Evolutionary conservation across 768 basidiomycete species (phyloP).

Genomic region (Naganishia onofrii): DNA sequence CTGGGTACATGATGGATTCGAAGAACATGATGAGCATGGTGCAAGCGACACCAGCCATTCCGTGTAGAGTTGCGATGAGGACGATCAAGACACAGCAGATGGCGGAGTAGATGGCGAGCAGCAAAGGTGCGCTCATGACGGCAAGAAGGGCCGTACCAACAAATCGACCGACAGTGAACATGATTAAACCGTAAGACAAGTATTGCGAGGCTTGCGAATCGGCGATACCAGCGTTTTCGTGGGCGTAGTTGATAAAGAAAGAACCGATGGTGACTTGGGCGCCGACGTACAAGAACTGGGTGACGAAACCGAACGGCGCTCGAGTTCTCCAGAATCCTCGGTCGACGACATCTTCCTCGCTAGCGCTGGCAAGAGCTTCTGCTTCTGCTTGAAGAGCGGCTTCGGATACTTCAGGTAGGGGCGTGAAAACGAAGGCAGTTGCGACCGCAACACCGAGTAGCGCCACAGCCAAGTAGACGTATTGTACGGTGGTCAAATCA

Average conservation of each 20-base stretch:
- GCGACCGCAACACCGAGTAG: slow-evolving; percentile 38
- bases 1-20: slow-evolving; percentile 32
- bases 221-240: slow-evolving; percentile 61
- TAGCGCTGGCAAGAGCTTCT: slow-evolving; percentile 43
- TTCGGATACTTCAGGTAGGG: slow-evolving; percentile 45
- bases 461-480: slow-evolving; percentile 46
- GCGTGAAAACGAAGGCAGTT: slow-evolving; percentile 36
- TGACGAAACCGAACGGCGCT: slow-evolving; percentile 66
- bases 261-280: slow-evolving; percentile 50
- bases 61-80: slow-evolving; percentile 58
- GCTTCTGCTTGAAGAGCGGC: slow-evolving; percentile 32
- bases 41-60: slow-evolving; percentile 62
- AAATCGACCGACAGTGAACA: slow-evolving; percentile 44
- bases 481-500: slow-evolving; percentile 59
- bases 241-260: slow-evolving; percentile 59
- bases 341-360: slow-evolving; percentile 52
- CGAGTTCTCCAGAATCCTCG: slow-evolving; percentile 68
- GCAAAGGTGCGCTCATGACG: slow-evolving; percentile 64
- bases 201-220: slow-evolving; percentile 62
- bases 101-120: slow-evolving; percentile 61
- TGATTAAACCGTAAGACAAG: slow-evolving; percentile 59
- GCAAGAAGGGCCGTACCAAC: slow-evolving; percentile 57
- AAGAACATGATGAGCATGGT: slow-evolving; percentile 62
- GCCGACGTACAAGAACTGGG: slow-evolving; percentile 63
- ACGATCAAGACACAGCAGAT: slow-evolving; percentile 60